These are phyloP conservation scores for Fusarium fujikuroi DNA, from an alignment of 2,329 filamentous ascomycete species.

Conservation along the genomic window DNA sequence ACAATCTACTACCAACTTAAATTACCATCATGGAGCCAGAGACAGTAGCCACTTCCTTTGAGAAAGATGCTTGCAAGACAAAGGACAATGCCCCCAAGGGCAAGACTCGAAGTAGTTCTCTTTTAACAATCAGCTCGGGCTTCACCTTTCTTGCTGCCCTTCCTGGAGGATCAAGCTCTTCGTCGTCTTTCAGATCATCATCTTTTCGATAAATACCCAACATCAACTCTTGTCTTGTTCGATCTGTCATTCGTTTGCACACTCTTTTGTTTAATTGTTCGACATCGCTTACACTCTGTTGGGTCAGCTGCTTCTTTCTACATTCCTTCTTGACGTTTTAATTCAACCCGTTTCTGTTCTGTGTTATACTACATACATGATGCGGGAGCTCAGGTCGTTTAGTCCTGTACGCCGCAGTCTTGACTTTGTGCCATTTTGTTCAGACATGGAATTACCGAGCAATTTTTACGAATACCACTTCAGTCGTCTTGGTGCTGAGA, in stretches of 20 bases:
- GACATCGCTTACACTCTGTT: neutral
- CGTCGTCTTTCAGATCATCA: conserved; percentile 41
- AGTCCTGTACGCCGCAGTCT: conserved; percentile 30
- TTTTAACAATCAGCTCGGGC: conserved; percentile 45
- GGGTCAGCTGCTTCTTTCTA: neutral
- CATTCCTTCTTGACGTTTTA: neutral
- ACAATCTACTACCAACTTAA: neutral
- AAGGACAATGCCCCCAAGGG: conserved; percentile 38
- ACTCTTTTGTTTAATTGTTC: conserved; percentile 11
- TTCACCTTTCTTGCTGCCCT: conserved; percentile 45
- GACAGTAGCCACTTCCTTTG: conserved; percentile 41
- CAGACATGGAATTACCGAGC: conserved; percentile 34
- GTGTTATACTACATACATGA: conserved; percentile 10
- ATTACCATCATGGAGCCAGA: conserved; percentile 38
- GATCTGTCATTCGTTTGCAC: conserved; percentile 33
- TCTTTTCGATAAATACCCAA: conserved; percentile 41
- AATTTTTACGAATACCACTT: conserved; percentile 41
- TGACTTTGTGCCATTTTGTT: conserved; percentile 18
- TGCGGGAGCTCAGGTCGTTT: conserved; percentile 29
- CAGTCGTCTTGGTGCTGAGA: conserved; percentile 35
- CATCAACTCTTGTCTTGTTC: conserved; percentile 1
- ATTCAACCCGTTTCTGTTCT: neutral
- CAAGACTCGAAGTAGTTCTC: conserved; percentile 41
- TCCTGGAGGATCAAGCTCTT: conserved; percentile 35
- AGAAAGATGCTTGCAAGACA: conserved; percentile 42